Percentiles rank a stretch among this genome's conserved stretches.
These are phyloP conservation scores for Primulina eburnea DNA, from an alignment of 257 asterid genomes.

Conservation along the genomic window DNA sequence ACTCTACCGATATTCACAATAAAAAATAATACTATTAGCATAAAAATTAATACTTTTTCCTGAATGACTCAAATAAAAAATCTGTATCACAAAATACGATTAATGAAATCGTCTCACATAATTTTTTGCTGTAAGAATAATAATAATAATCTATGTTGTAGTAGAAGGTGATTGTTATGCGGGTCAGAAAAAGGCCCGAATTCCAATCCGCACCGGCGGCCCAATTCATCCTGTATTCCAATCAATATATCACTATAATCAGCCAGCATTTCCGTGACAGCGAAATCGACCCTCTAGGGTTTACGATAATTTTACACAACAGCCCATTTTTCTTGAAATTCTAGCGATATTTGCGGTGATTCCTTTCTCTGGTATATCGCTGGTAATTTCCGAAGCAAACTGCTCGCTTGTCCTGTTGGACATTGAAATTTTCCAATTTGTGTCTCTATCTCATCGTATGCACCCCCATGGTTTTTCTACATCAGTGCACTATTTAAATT, in stretches of 20 bases:
- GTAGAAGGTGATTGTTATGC: too few relatives aligned
- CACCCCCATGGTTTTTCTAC: not conserved
- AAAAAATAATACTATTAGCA: too few relatives aligned
- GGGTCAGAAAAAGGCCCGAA: not conserved
- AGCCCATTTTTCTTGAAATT: not conserved
- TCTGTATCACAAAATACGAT: too few relatives aligned
- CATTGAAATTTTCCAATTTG: not conserved
- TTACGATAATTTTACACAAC: not conserved
- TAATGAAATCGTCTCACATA: too few relatives aligned
- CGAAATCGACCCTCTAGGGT: not conserved
- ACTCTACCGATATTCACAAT: too few relatives aligned
- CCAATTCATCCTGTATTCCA: not conserved
- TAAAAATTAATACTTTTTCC: too few relatives aligned
- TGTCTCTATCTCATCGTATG: not conserved
- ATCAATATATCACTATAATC: not conserved
- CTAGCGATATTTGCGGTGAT: not conserved
- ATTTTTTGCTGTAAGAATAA: too few relatives aligned
- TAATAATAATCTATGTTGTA: too few relatives aligned
- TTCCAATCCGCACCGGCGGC: not conserved
- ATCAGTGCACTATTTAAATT: not conserved
- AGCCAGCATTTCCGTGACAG: not conserved
- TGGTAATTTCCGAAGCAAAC: not conserved
- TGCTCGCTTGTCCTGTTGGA: not conserved
- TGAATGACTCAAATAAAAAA: too few relatives aligned
- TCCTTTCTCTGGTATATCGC: not conserved